Conservation (phyloP, 768 basidiomycete species). For the Termitomyces bulborhizus region DNA sequence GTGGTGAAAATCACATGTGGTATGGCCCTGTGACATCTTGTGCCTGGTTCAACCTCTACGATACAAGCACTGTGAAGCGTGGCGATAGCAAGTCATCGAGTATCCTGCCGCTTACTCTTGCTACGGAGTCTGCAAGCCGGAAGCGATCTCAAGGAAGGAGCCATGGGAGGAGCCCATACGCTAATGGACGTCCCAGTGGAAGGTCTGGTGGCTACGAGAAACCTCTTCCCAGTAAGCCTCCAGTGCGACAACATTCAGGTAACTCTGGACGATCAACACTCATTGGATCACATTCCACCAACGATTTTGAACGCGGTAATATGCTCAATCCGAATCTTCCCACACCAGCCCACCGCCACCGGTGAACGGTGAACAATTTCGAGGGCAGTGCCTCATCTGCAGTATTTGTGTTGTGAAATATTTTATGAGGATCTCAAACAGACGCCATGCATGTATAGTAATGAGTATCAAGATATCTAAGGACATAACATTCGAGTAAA, state of each 20-base stretch:
- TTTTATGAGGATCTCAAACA: background rate
- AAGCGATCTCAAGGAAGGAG: conserved; percentile 9
- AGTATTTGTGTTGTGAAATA: background rate
- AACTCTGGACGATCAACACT: conserved; percentile 27
- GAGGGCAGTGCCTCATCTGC: background rate
- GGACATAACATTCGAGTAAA: background rate
- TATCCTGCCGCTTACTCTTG: conserved; percentile 29
- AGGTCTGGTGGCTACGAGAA: conserved; percentile 14
- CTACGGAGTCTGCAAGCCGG: conserved; percentile 1
- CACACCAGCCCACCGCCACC: conserved; percentile 5
- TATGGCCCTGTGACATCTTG: conserved; percentile 61
- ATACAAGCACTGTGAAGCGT: conserved; percentile 28
- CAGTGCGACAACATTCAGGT: conserved; percentile 23
- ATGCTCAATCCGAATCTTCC: conserved; percentile 35
- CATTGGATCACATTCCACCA: conserved; percentile 22
- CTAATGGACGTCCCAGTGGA: conserved; percentile 13
- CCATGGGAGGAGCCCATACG: conserved; percentile 11
- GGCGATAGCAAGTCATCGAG: conserved; percentile 31
- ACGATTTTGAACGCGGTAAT: conserved; percentile 34
- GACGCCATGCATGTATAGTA: conserved; percentile 1
- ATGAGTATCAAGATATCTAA: background rate
- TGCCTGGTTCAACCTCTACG: conserved; percentile 62
- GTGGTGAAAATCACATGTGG: conserved; percentile 58
- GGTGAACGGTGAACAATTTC: conserved; percentile 17
- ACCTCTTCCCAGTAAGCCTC: conserved; percentile 20